Evolutionary conservation across 2,329 filamentous ascomycete species (phyloP), one percentile per base, ranked within the genome.

Genomic region (Diaporthe batatas): DNA sequence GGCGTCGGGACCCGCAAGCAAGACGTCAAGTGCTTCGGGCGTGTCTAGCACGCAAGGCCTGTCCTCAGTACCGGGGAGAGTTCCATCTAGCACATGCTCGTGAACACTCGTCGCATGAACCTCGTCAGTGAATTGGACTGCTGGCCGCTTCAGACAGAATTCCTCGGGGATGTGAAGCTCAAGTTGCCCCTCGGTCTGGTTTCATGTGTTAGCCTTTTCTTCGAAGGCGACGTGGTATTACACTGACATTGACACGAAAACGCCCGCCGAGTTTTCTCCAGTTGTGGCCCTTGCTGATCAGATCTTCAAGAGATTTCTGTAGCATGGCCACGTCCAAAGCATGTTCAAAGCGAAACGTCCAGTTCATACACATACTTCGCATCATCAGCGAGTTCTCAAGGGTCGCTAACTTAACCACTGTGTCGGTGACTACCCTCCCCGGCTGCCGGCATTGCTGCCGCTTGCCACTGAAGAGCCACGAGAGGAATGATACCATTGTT

Each of bases 191-290:
- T 78, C 14, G 57, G 73, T 2, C 74, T 72, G 11, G 14, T 39
- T 23, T 23, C 11, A 7, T 53, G 12, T 25, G 62, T 67, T 34
- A 67, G 62, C 16, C 32, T 23, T 14, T 21, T 2, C 2, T 14
- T 64, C 6, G 7, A 23, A 36, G 14, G 23, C 62, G 34, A 36
- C 5, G 6, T 53, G 23, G 14, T 16, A 51, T 32, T 18, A 11
- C 32, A 39, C 44, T 62, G 14, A 58, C 55, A 42, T 64, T 62
- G 18, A 58, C 4, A 16, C 84, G 78, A n/a, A 87, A 74, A 6
- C 86, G 81, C 7, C 84, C 86, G 0, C 84, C 85, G 1, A 88
- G 75, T 73, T 85, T 85, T 36, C 80, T 81, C 86, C 86, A 88
- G 47, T 62, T 70, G 44, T 83, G 83, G 0, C 82, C 83, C 10